A percentile compares a stretch with the other conserved stretches of the same genome.
These are phyloP conservation scores for Beta corolliflora DNA, from an alignment of 179 eudicot species.

Conservation along the genomic window DNA sequence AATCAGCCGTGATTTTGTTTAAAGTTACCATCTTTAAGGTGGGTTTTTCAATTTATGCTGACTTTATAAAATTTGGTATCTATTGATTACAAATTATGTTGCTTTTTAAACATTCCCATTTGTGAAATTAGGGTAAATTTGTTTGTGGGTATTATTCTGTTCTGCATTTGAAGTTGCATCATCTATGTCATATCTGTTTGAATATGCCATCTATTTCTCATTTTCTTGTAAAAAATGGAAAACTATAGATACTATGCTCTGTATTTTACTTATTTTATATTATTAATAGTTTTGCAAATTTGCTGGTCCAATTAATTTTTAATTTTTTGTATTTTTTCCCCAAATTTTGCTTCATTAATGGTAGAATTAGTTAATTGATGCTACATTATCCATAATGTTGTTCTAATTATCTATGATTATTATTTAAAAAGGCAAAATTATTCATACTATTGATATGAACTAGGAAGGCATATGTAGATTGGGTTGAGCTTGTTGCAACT, in stretches of 20 bases:
- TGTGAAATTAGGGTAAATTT: slow-evolving; percentile 4
- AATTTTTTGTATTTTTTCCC: neutral
- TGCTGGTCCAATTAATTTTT: no score
- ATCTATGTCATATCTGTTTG: no score
- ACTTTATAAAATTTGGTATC: no score
- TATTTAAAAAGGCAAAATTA: no score
- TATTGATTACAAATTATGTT: neutral
- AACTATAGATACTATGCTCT: no score
- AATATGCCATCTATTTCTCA: no score
- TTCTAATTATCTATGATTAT: no score
- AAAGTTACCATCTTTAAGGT: neutral
- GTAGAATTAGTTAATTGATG: neutral
- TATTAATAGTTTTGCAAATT: neutral
- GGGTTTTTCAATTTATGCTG: neutral
- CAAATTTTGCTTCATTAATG: neutral
- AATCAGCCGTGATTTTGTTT: neutral
- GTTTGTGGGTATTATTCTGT: neutral
- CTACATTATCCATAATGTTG: neutral
- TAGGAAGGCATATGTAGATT: neutral
- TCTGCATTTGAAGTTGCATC: neutral
- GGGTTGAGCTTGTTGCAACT: slow-evolving; percentile 3
- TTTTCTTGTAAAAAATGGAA: no score
- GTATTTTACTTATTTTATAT: neutral
- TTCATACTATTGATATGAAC: no score
- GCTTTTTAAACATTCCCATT: neutral